Evolutionary conservation across 495 filamentous ascomycete species (phyloP).

Genomic region (Penicillium macrosclerotiorum): DNA sequence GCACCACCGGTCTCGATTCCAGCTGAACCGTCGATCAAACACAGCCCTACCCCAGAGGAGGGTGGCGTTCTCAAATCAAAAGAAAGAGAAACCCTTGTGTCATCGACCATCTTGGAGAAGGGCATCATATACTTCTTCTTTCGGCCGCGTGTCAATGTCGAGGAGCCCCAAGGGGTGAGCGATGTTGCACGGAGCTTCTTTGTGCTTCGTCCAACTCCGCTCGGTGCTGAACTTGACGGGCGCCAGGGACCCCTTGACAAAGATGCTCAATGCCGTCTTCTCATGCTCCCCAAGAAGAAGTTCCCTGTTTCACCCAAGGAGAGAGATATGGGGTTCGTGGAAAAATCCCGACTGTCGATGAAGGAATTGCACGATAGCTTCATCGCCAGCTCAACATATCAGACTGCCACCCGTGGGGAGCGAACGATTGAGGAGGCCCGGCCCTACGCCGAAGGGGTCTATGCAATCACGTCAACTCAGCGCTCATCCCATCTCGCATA

Average conservation of each 20-base stretch:
- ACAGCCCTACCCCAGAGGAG: constrained; percentile 15
- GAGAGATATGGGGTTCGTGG: constrained; percentile 80
- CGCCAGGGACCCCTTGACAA: constrained; percentile 58
- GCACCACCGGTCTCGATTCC: too few relatives aligned
- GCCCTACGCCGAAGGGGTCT: constrained; percentile 82
- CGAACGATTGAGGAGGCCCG: constrained; percentile 69
- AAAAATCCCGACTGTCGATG: constrained; percentile 67
- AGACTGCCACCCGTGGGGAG: constrained; percentile 72
- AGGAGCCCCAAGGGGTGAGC: constrained; percentile 64
- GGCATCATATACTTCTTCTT: constrained; percentile 95
- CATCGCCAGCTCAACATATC: constrained; percentile 64
- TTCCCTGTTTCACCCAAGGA: constrained; percentile 71
- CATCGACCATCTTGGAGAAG: constrained; percentile 83
- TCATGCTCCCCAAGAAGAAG: constrained; percentile 84
- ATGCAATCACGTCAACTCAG: constrained; percentile 73
- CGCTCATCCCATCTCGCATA: constrained; percentile 77
- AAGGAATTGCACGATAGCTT: constrained; percentile 71
- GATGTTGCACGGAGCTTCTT: constrained; percentile 83
- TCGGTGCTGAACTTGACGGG: constrained; percentile 62
- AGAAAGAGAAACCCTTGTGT: constrained; percentile 53
- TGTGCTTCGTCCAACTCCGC: constrained; percentile 72
- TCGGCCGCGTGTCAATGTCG: constrained; percentile 69
- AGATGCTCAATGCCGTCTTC: constrained; percentile 63
- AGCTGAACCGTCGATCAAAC: background rate
- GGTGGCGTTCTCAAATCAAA: constrained; percentile 34